Base-by-base conservation (phyloP, 768 basidiomycete genomes). In the Leucocoprinus sp. region DNA sequence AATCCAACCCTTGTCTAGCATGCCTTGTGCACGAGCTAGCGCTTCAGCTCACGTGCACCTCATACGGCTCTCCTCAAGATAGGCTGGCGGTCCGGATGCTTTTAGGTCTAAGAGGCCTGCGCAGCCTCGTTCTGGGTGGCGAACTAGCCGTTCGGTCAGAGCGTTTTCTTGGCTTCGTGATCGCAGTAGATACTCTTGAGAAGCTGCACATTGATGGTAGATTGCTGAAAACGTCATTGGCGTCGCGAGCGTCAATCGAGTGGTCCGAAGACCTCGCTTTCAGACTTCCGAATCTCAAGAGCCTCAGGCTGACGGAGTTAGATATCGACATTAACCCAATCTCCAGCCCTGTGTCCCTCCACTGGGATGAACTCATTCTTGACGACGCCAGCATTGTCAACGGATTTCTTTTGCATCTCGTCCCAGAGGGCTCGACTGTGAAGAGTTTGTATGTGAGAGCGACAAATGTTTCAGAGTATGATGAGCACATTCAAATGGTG, bases 201-300 rank as follows among this genome's bases (percentile, higher is more conserved):
- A 62, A 68, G 27, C 55, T 78, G 14, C 68, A 68, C 38, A 63
- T 78, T 49, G 71, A 78, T 54, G 78, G 76, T 7, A 63, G 58
- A 37, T 48, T 63, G 40, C 43, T 67, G 9, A 45, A 50, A n/a
- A 43, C 55, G 33, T 55, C 56, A 18, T 43, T 64, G 27, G 50
- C 50, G 40, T 41, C 51, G 14, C 56, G 50, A 19, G 62, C 72
- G 1, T 73, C 73, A 14, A 55, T 80, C 52, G 69, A 71, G 50
- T 78, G 76, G 76, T 74, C 77, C 52, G 74, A 77, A 42, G 59
- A 58, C 28, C 56, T 76, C n/a, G 62, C 66, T 2, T 67, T 64
- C 57, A 65, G 61, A 36, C 76, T 78, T 51, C 59, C 66, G 7
- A 64, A 57, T 45, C 64, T 78, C 23, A 60, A 56, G 50, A 64